Evolutionary conservation across 805 yeast species (phyloP).

Genomic region (Cyberlindnera xylosilytica): DNA sequence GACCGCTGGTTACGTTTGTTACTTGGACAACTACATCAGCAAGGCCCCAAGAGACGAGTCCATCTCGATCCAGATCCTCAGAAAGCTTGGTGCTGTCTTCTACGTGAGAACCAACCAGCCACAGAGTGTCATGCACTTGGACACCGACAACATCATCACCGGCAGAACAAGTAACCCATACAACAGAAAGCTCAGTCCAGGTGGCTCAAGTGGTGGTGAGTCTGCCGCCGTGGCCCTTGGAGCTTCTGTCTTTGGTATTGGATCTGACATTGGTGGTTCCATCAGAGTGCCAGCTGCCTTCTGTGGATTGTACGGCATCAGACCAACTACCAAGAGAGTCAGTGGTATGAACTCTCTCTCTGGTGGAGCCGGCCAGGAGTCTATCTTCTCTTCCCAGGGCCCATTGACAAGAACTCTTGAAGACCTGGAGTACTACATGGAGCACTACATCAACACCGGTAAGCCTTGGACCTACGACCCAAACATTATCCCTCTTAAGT

Average conservation of each 20-base stretch:
- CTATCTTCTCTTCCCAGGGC: constrained; percentile 66
- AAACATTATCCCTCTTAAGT: constrained; percentile 33
- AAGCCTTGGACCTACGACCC: constrained; percentile 59
- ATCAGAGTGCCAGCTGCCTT: constrained; percentile 68
- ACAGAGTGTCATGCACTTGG: constrained; percentile 67
- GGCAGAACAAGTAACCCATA: constrained; percentile 61
- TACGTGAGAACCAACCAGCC: constrained; percentile 68
- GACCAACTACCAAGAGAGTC: constrained; percentile 56
- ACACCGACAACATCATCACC: constrained; percentile 54
- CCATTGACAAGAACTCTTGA: constrained; percentile 64
- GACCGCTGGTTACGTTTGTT: constrained; percentile 58
- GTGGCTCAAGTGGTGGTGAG: constrained; percentile 75
- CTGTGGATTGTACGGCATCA: constrained; percentile 56
- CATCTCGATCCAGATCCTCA: constrained; percentile 41
- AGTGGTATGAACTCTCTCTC: constrained; percentile 25
- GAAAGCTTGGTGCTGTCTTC: constrained; percentile 45
- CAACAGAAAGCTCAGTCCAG: constrained; percentile 56
- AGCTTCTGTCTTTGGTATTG: constrained; percentile 60
- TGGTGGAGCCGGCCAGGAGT: constrained; percentile 40
- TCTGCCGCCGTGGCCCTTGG: constrained; percentile 58
- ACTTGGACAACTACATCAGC: constrained; percentile 40
- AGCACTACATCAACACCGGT: constrained; percentile 47
- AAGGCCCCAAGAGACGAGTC: constrained; percentile 42
- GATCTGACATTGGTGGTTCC: constrained; percentile 72
- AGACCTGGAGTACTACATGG: constrained; percentile 69